Conservation (phyloP, 2,329 filamentous ascomycete genomes). For the Huntiella omanensis region DNA sequence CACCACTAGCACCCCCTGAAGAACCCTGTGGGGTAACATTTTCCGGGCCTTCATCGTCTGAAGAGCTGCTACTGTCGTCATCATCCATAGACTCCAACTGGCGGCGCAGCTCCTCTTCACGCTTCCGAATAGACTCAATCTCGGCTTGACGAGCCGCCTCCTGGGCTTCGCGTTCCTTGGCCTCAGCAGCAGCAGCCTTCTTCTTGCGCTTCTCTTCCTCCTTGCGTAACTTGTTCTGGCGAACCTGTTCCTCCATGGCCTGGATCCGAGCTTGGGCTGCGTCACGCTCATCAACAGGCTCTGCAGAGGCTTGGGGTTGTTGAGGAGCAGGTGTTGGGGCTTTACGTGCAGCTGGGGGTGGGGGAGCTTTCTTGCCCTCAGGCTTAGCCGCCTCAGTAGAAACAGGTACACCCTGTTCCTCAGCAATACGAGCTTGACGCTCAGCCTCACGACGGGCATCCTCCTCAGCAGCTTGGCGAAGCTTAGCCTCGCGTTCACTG, state of each 20-base stretch:
- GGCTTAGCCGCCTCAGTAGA: slow-evolving; percentile 28
- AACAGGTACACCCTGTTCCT: slow-evolving; percentile 49
- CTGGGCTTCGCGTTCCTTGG: slow-evolving; percentile 73
- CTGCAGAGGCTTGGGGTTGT: slow-evolving; percentile 28
- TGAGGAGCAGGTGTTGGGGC: slow-evolving; percentile 36
- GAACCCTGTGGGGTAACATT: slow-evolving; percentile 46
- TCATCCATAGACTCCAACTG: slow-evolving; percentile 63
- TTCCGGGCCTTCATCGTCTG: slow-evolving; percentile 59
- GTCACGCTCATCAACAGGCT: slow-evolving; percentile 45
- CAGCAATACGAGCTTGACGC: slow-evolving; percentile 62
- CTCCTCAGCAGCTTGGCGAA: slow-evolving; percentile 83
- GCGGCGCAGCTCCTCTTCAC: slow-evolving; percentile 72
- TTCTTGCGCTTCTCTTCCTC: slow-evolving; percentile 87
- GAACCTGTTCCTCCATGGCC: slow-evolving; percentile 84
- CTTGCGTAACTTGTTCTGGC: slow-evolving; percentile 84
- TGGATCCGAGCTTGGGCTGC: slow-evolving; percentile 67
- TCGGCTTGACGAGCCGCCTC: slow-evolving; percentile 74
- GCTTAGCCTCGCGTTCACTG: slow-evolving; percentile 68
- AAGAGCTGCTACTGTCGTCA: slow-evolving; percentile 54
- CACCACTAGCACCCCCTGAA: slow-evolving; percentile 28
- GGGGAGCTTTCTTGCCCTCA: slow-evolving; percentile 45
- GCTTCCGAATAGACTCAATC: slow-evolving; percentile 76
- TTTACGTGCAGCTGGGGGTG: slow-evolving; percentile 68
- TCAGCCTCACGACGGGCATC: slow-evolving; percentile 77
- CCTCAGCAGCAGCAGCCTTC: slow-evolving; percentile 70